These are phyloP conservation scores for Scheffersomyces titani DNA, from an alignment of 1,139 yeast species.

Conservation along the genomic window DNA sequence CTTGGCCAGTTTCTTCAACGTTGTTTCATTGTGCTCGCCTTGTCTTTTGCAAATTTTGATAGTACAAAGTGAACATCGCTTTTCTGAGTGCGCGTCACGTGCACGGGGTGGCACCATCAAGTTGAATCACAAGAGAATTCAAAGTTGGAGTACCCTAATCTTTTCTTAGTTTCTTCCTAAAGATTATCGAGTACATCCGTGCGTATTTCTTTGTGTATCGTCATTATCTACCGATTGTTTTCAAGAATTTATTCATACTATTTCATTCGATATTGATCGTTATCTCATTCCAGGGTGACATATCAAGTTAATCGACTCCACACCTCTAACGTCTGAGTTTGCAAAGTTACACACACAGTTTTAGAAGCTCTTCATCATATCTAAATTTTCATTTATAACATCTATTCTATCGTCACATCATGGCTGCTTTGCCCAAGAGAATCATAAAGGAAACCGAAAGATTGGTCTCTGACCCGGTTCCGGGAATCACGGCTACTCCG, in stretches of 20 bases:
- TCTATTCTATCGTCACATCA: conserved; percentile 12
- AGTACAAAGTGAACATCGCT: not conserved
- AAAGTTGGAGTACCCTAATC: not conserved
- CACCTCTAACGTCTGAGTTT: not conserved
- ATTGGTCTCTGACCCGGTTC: conserved; percentile 90
- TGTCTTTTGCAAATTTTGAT: not conserved
- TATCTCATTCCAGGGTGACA: not conserved
- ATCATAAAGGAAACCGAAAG: conserved; percentile 94
- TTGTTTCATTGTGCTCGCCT: not conserved
- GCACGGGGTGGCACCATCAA: not conserved
- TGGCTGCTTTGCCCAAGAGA: conserved; percentile 80
- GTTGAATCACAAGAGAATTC: not conserved
- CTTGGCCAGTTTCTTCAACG: not conserved
- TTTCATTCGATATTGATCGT: not conserved
- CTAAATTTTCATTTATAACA: not conserved
- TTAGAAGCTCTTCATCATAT: not conserved
- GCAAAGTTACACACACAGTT: not conserved
- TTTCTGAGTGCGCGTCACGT: not conserved
- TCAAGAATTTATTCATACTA: not conserved
- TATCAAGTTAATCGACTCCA: not conserved
- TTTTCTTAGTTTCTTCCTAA: not conserved
- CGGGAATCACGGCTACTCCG: conserved; percentile 91
- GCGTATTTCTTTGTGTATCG: not conserved
- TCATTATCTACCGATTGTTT: not conserved
- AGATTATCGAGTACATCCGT: not conserved